phyloP scores from a whole-genome alignment of 768 basidiomycete species.

The Boletus reticuloceps region DNA sequence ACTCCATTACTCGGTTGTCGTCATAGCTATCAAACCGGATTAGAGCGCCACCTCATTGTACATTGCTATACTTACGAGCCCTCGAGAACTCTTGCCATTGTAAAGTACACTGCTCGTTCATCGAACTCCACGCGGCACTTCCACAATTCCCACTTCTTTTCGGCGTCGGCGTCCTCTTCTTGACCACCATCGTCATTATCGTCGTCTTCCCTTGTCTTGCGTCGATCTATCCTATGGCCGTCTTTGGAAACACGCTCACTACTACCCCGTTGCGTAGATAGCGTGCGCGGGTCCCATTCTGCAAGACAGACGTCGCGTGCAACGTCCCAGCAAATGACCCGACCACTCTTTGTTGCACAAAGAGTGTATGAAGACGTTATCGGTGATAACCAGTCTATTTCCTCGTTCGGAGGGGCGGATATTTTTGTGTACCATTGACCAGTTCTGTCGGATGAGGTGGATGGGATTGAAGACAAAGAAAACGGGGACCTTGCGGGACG shows the following conservation, averaged over 20 bases:
- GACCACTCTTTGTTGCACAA: conserved; percentile 75
- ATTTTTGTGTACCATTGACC: conserved; percentile 65
- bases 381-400: conserved; percentile 75
- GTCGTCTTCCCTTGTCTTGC: conserved; percentile 5
- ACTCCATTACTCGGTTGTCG: conserved; percentile 66
- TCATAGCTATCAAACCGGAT: conserved; percentile 40
- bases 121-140: conserved; percentile 79
- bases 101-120: conserved; percentile 66
- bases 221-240: conserved; percentile 1
- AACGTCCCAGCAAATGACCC: conserved; percentile 77
- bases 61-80: conserved; percentile 40
- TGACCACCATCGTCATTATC: conserved; percentile 11
- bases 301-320: conserved; percentile 58
- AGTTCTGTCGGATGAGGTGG: conserved; percentile 24
- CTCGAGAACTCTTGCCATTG: conserved; percentile 64
- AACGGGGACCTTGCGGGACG: conserved; percentile 41
- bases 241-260: conserved; percentile 11
- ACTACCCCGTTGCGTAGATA: conserved; percentile 7
- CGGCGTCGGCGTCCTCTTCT: conserved; percentile 8
- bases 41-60: neutral
- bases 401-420: conserved; percentile 61
- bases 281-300: conserved; percentile 57
- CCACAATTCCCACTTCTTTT: conserved; percentile 66
- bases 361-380: conserved; percentile 74
- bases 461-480: conserved; percentile 20